A percentile compares a stretch with the other conserved stretches of the same genome.
Evolutionary conservation across 2,329 filamentous ascomycete species (phyloP).

Genomic region (Fusarium sp.): DNA sequence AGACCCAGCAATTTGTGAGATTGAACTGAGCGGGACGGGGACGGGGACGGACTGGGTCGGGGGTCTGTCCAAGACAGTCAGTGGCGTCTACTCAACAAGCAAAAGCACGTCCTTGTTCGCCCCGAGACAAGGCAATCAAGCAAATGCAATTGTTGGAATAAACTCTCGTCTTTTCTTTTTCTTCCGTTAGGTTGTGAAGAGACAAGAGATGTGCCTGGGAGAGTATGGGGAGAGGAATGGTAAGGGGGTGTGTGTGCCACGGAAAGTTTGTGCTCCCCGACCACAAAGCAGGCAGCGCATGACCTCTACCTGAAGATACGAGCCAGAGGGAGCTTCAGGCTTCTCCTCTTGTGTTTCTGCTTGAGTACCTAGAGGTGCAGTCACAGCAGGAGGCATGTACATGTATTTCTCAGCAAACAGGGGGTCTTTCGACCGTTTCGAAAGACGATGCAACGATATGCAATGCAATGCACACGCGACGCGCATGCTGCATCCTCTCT

Average conservation of each 20-base stretch:
- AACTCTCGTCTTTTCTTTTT: not conserved
- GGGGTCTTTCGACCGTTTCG: not conserved
- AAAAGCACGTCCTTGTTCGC: slow-evolving; percentile 6
- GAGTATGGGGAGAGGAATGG: slow-evolving; percentile 29
- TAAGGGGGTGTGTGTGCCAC: slow-evolving; percentile 1
- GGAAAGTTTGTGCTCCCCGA: not conserved
- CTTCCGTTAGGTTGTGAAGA: slow-evolving; percentile 13
- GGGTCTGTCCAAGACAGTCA: not conserved
- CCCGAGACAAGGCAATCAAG: not conserved
- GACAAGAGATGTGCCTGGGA: not conserved
- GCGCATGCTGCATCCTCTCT: not conserved
- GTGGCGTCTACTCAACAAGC: not conserved
- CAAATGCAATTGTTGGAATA: not conserved
- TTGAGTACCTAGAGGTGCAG: not conserved
- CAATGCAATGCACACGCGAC: slow-evolving; percentile 14
- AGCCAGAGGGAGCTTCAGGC: not conserved
- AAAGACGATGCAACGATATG: slow-evolving; percentile 5
- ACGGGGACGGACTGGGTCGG: not conserved
- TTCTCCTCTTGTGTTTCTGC: not conserved
- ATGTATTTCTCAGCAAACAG: not conserved
- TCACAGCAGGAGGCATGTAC: not conserved
- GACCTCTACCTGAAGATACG: slow-evolving; percentile 4
- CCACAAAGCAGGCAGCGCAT: slow-evolving; percentile 3
- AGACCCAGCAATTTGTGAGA: slow-evolving; percentile 3
- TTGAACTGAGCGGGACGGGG: not conserved